Evolutionary conservation across 1,139 yeast genomes (phyloP), one percentile per base, ranked within the genome.

Genomic region (Hemisphaericaspora xylanilytica): DNA sequence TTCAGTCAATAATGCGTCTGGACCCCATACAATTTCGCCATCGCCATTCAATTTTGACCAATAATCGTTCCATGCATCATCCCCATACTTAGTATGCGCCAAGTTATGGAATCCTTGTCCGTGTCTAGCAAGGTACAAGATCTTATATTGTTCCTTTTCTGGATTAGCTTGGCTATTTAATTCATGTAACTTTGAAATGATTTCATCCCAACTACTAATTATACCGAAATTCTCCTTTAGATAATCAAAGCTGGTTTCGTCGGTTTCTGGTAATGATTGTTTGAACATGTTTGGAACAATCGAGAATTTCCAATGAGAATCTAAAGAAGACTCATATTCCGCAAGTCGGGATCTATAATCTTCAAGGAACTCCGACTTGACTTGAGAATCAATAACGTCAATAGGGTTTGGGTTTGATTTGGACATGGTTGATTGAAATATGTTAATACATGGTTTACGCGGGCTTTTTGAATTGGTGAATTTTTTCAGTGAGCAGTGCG

Each of bases 31-130:
- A 7, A 66, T 56, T 28, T 63, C 59, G 6, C 73, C 76, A 46
- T 71, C 75, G 1, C 75, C 74, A 37, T 58, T 61, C 35, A 66
- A 46, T 38, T 61, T 66, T 34, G 70, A 64, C 73, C 75, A 71
- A 45, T 70, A 49, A 18, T 59, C 61, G 42, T 70, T 67, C 77
- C 77, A 71, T 3, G 52, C 67, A 28, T 63, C 55, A 37, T 70
- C 63, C 3, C 76, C 76, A 41, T 70, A 70, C 42, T 60, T 57
- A 13, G 59, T 39, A 45, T 70, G 72, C 32, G 73, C 75, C 44
- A 69, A 48, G 48, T 71, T 71, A 49, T 71, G 77, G 50, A 46
- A 69, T 3, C 76, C 76, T 47, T 70, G 73, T 3, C 75, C 75
- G 41, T 71, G 77, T 44, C 77, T 63, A 13, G 74, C 73, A 31